phyloP scores from a whole-genome alignment of 192 early-diverging fungal species.

The Linnemannia elongata region DNA sequence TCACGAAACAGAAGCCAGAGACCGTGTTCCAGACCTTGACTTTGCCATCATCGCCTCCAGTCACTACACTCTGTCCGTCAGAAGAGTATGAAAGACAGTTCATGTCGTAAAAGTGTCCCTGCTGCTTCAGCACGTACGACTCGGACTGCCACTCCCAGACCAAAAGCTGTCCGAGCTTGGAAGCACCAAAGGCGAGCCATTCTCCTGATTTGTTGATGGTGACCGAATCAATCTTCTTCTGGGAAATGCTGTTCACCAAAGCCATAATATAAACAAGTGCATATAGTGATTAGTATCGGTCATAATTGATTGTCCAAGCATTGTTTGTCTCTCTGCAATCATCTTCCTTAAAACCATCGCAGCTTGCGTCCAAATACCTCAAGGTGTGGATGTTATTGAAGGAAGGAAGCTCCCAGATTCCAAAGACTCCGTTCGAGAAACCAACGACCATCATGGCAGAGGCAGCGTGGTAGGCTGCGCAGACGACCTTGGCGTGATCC shows the following conservation, averaged over 20 bases:
- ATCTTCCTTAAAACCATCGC: not conserved
- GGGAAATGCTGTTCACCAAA: constrained; percentile 79
- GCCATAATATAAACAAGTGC: no score
- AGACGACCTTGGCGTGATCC: constrained; percentile 82
- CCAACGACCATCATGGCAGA: constrained; percentile 89
- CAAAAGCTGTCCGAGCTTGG: constrained; percentile 92
- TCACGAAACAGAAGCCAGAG: constrained; percentile 98
- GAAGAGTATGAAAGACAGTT: constrained; percentile 88
- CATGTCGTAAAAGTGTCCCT: constrained; percentile 98
- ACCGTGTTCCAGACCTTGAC: constrained; percentile 98
- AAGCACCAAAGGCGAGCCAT: constrained; percentile 97
- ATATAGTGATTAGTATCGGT: not conserved
- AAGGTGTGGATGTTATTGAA: constrained; percentile 96
- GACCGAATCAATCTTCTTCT: constrained; percentile 90
- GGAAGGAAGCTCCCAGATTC: constrained; percentile 97
- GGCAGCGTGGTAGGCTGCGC: constrained; percentile 80
- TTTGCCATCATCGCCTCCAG: constrained; percentile 97
- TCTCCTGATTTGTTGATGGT: constrained; percentile 93
- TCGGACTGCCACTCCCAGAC: constrained; percentile 99
- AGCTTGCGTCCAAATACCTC: constrained; percentile 67
- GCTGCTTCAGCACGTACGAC: constrained; percentile 98
- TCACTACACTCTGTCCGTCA: constrained; percentile 94
- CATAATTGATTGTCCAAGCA: not conserved
- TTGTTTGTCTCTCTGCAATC: not conserved
- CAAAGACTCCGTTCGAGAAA: constrained; percentile 95